These are phyloP conservation scores for Trichophyton benhamiae DNA, from an alignment of 2,329 filamentous ascomycete species.

Conservation along the genomic window DNA sequence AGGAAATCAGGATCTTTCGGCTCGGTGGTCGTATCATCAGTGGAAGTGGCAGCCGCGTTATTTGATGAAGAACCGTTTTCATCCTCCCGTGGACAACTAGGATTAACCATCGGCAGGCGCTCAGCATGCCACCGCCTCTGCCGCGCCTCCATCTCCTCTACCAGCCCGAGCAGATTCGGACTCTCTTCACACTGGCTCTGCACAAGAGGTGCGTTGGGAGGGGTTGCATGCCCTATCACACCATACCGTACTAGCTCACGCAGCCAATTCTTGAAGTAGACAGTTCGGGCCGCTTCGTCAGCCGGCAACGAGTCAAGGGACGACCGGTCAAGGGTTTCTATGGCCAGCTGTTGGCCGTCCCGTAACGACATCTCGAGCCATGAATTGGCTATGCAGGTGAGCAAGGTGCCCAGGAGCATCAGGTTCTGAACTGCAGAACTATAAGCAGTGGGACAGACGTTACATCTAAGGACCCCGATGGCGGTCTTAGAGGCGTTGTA, in stretches of 20 bases:
- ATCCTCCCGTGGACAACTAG: background rate
- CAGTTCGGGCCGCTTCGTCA: constrained; percentile 18
- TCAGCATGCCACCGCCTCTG: constrained; percentile 31
- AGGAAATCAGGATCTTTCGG: constrained; percentile 14
- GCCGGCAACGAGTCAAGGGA: constrained; percentile 20
- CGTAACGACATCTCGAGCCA: constrained; percentile 32
- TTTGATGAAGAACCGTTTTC: background rate
- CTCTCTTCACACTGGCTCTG: constrained; percentile 21
- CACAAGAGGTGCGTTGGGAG: constrained; percentile 14
- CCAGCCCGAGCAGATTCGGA: constrained; percentile 27
- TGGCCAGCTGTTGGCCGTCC: constrained; percentile 27
- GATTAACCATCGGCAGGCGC: background rate
- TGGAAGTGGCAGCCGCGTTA: no score
- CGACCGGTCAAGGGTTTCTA: constrained; percentile 22
- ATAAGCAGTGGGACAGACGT: constrained; percentile 31
- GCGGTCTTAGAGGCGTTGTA: constrained; percentile 33
- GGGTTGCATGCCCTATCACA: constrained; percentile 24
- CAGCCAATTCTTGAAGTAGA: constrained; percentile 30
- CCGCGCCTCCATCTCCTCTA: constrained; percentile 31
- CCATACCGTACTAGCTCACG: constrained; percentile 25
- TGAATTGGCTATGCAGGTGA: constrained; percentile 34
- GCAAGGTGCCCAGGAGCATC: constrained; percentile 34
- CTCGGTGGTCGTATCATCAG: background rate
- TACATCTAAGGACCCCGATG: constrained; percentile 31
- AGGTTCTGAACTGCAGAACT: constrained; percentile 34